Base-by-base conservation (phyloP, 1,139 yeast species). In the Nakaseomyces kungkrabaensis region DNA sequence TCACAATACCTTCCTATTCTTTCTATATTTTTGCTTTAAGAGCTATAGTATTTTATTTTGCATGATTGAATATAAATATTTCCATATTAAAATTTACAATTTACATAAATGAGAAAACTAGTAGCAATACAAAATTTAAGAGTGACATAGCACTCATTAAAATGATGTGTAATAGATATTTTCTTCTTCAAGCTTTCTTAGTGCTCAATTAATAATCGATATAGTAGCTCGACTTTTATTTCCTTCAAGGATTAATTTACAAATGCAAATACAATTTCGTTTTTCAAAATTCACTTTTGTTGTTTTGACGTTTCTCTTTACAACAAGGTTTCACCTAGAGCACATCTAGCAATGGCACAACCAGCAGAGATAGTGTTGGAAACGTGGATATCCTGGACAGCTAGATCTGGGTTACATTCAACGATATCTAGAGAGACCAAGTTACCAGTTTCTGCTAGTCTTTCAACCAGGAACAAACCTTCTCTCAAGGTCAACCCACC, bases 401-500 rank as follows among this genome's bases (percentile, higher is more conserved):
- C 97, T 60, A 92, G 76, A 53, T 80, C 77, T 47, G 98, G 98
- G 70, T 92, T 92, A 57, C 90, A 85, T 70, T 92, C 98, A 36
- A 92, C 97, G 48, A 92, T 79, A 67, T 92, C 98, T 69, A 92
- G 72, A 25, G 95, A 90, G 13, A 83, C 82, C 57, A 92, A 78
- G 59, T 83, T 79, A 32, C 96, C 96, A 38, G 95, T 79, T 62
- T 81, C 88, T 9, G 97, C 96, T 43, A 90, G 73, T 56, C 94
- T 94, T 71, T 92, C 98, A 54, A 92, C 94, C 50, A 92, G 71
- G 66, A 85, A 92, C 65, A 94, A 77, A 46, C 96, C 97, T 71
- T 92, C 98, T 72, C 98, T 79, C 69, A 92, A 77, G 6, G 96
- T 83, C 56, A 92, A 75, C 3, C 98, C 98, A 55, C 97, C 97